Evolutionary conservation across 805 yeast species (phyloP).

Genomic region (Ogataea nitratoaversa): DNA sequence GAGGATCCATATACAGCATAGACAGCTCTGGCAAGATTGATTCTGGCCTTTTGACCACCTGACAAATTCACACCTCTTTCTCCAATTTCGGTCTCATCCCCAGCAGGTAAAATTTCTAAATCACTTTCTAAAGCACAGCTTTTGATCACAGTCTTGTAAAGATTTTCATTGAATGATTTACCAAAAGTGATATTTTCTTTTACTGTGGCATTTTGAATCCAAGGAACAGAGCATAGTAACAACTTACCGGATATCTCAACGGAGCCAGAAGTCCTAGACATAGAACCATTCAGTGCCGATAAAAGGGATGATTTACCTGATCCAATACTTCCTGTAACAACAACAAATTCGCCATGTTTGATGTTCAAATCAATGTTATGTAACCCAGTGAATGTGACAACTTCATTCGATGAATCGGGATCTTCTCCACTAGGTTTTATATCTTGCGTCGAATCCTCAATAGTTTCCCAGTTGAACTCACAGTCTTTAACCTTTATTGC

Average conservation of each 20-base stretch:
- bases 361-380: constrained; percentile 48
- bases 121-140: constrained; percentile 70
- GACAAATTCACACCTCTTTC: constrained; percentile 81
- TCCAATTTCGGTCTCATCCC: constrained; percentile 78
- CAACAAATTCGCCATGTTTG: constrained; percentile 63
- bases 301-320: constrained; percentile 71
- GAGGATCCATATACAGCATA: constrained; percentile 34
- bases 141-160: constrained; percentile 50
- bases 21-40: constrained; percentile 66
- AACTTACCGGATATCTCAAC: constrained; percentile 50
- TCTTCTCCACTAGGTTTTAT: too few relatives aligned
- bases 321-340: constrained; percentile 68
- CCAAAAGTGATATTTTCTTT: constrained; percentile 75
- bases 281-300: constrained; percentile 64
- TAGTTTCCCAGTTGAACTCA: constrained; percentile 62
- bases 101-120: constrained; percentile 63
- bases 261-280: constrained; percentile 52
- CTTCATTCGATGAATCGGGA: not conserved
- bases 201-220: constrained; percentile 82
- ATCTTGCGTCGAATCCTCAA: too few relatives aligned
- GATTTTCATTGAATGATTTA: constrained; percentile 36
- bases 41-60: constrained; percentile 86
- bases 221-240: constrained; percentile 50
- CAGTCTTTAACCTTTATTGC: constrained; percentile 52
- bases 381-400: constrained; percentile 37